Percentiles rank a stretch among this genome's conserved stretches.
These are phyloP conservation scores for Leishmania aethiopica DNA, from an alignment of 208 protist species.

Conservation along the genomic window DNA sequence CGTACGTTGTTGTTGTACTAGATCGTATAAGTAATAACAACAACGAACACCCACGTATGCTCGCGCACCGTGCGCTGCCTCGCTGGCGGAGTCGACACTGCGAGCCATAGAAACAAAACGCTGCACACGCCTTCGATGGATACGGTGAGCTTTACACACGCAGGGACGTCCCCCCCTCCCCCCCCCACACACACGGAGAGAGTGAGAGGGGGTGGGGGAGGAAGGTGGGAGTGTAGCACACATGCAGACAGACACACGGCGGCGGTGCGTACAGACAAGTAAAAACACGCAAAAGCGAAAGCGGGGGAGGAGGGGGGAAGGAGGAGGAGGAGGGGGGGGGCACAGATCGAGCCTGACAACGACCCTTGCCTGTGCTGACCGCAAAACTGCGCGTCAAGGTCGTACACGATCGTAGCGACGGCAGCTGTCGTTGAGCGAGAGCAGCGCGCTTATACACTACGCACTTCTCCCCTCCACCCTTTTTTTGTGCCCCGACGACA, in stretches of 20 bases:
- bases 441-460: not conserved
- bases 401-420: not conserved
- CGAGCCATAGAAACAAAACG: not conserved
- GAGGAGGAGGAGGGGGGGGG: too few relatives aligned
- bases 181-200: not conserved
- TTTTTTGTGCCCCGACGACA: not conserved
- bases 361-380: not conserved
- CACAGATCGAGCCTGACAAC: not conserved
- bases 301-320: not conserved
- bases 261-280: not conserved
- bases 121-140: not conserved
- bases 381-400: not conserved
- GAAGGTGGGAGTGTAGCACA: not conserved
- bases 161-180: not conserved
- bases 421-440: not conserved
- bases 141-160: not conserved
- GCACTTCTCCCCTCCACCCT: not conserved
- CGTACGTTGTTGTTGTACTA: not conserved
- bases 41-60: not conserved
- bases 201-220: not conserved
- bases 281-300: not conserved
- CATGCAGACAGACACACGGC: not conserved
- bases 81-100: not conserved
- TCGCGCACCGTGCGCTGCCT: not conserved
- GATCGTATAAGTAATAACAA: not conserved